Evolutionary conservation across 371 early-diverging fungal genomes (phyloP), one percentile per base, ranked within the genome.

Genomic region (Mucor piriformis): DNA sequence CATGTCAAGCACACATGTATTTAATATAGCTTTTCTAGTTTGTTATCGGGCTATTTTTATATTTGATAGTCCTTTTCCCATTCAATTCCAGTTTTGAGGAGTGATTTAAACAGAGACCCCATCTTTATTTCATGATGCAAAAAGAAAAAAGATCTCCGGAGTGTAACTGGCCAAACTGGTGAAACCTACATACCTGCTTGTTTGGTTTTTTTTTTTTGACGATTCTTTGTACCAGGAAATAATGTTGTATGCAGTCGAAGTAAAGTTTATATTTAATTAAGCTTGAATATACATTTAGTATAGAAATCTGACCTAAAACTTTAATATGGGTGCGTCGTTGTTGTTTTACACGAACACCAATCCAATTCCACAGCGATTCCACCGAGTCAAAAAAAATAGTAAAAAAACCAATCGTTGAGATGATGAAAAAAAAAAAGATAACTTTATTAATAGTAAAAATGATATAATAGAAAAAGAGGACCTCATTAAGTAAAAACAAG

Each of bases 351-450:
- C 0, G 18, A 42, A 42, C 42, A 42, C 42, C 42, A 42, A 42
- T 42, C n/a, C 42, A 42, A 42, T 42, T 42, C 13, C 8, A 0
- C 18, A 6, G 8, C 24, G 25, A 47, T 55, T 55, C 48, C 35
- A 56, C 47, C 57, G 48, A 15, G 57, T 56, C 35, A 56, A 48
- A 25, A 25, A 8, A 8, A 47, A 47, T 25, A 12, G 15, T 10
- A n/a, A 27, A 25, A n/a, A 27, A 27, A n/a, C n/a, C 42, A 42
- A 16, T 42, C 18, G 42, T 18, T 42, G 42, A 20, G 20, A 40
- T 40, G 42, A 42, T 42, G 20, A 18, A 18, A 16, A 32, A 5
- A 49, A 54, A 54, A 54, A 54, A 42, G 29, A 18, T 3, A 42
- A 29, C 16, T 43, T 42, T 27, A 29, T 40, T 54, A 42, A 42